phyloP scores from a whole-genome alignment of 78 protist genomes.

The slime mould (Dictyostelium discoideum) region DNA sequence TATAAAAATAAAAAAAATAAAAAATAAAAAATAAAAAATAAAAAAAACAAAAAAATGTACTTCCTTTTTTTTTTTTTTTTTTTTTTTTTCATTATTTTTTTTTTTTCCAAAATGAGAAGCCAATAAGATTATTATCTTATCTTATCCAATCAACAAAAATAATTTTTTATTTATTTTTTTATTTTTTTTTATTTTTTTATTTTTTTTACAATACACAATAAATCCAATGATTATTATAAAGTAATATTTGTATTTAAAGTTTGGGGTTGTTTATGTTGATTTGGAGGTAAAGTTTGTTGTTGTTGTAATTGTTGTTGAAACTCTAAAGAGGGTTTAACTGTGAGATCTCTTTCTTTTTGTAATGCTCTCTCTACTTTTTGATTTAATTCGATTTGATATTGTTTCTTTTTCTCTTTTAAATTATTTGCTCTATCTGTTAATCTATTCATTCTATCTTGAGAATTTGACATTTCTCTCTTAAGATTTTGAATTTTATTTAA shows the following conservation, averaged over 20 bases:
- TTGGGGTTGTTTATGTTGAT: conserved; percentile 24
- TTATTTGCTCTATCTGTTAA: conserved; percentile 29
- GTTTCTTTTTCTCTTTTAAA: conserved; percentile 66
- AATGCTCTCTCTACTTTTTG: conserved; percentile 53
- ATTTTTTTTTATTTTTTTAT: neutral
- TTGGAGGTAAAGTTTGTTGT: neutral
- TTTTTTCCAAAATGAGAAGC: neutral
- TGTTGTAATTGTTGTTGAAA: conserved; percentile 35
- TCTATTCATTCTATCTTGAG: conserved; percentile 47
- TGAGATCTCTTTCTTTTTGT: conserved; percentile 69
- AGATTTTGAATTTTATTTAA: conserved; percentile 39
- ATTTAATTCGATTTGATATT: conserved; percentile 28
- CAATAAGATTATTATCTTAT: too few species aligned
- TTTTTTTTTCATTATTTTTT: neutral
- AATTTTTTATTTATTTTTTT: neutral
- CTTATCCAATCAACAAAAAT: too few species aligned
- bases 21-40: neutral
- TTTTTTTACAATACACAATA: neutral
- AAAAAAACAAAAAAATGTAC: neutral
- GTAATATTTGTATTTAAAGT: conserved; percentile 33
- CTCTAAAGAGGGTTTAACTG: conserved; percentile 58
- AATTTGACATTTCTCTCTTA: conserved; percentile 55
- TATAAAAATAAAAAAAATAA: neutral
- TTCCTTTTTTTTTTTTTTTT: neutral
- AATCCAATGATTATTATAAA: neutral